Percentiles rank a stretch among this genome's conserved stretches.
Evolutionary conservation across 495 filamentous ascomycete species (phyloP).

Genomic region (Daldinia vernicosa): DNA sequence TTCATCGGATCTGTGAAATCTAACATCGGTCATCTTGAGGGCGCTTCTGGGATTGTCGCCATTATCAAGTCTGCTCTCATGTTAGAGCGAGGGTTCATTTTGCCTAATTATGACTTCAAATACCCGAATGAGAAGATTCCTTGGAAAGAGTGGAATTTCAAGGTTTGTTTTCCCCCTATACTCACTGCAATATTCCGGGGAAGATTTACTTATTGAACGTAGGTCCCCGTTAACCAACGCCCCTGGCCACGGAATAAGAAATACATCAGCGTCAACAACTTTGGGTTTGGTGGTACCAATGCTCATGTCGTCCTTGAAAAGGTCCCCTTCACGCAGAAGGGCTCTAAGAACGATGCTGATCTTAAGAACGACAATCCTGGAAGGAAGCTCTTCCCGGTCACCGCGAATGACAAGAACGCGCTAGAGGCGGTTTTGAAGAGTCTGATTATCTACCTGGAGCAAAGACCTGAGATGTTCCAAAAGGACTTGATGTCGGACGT

Average conservation of each 20-base stretch:
- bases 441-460: conserved; percentile 60
- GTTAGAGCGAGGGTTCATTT: conserved; percentile 64
- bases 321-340: conserved; percentile 44
- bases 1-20: conserved; percentile 68
- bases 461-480: conserved; percentile 61
- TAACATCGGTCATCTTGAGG: conserved; percentile 69
- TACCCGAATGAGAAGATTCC: conserved; percentile 55
- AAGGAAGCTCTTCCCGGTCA: conserved; percentile 56
- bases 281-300: conserved; percentile 59
- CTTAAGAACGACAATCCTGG: conserved; percentile 47
- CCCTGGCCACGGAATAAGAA: conserved; percentile 54
- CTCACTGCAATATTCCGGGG: not conserved
- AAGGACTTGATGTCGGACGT: conserved; percentile 55
- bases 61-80: conserved; percentile 68
- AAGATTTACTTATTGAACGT: conserved; percentile 11
- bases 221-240: conserved; percentile 43
- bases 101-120: conserved; percentile 62
- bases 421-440: conserved; percentile 51
- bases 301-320: conserved; percentile 54
- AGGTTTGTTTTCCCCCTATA: conserved; percentile 34
- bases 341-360: conserved; percentile 49
- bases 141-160: conserved; percentile 57
- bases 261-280: conserved; percentile 58
- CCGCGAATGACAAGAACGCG: conserved; percentile 58
- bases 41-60: conserved; percentile 63